Evolutionary conservation across 192 early-diverging fungal species (phyloP).

Genomic region (Linnemannia exigua): DNA sequence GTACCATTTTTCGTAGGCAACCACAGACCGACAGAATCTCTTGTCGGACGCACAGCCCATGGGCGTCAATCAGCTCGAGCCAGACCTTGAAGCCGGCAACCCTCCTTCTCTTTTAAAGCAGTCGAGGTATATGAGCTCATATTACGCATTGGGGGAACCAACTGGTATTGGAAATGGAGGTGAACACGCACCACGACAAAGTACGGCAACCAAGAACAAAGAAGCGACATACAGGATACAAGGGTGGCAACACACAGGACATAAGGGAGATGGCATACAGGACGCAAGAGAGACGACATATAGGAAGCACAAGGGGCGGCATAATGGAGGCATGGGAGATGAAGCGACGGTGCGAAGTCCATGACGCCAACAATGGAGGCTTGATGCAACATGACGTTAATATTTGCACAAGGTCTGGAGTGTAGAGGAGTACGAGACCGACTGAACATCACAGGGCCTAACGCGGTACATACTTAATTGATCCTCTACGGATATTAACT

Average conservation of each 20-base stretch:
- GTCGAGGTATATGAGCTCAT: slow-evolving; percentile 32
- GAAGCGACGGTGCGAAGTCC: too few species aligned
- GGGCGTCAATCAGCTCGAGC: slow-evolving; percentile 54
- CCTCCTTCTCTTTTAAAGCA: slow-evolving; percentile 54
- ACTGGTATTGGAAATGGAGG: neutral
- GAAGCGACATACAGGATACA: too few species aligned
- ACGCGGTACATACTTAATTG: neutral
- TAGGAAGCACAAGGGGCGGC: too few species aligned
- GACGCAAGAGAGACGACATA: too few species aligned
- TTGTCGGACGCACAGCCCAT: slow-evolving; percentile 53
- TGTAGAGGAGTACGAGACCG: too few species aligned
- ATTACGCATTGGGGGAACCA: neutral
- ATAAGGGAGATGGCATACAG: too few species aligned
- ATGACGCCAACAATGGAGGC: too few species aligned
- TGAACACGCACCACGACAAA: too few species aligned
- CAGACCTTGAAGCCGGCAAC: slow-evolving; percentile 56
- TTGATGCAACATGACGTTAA: too few species aligned
- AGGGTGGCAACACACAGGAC: too few species aligned
- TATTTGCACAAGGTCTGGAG: neutral
- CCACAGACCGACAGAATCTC: slow-evolving; percentile 46
- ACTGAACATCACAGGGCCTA: neutral
- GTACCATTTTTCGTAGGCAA: neutral
- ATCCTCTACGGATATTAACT: neutral
- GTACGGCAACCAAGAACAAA: too few species aligned
- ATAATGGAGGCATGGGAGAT: too few species aligned